Evolutionary conservation across 139 green algal species (phyloP).

Genomic region (Chlorella sp.): DNA sequence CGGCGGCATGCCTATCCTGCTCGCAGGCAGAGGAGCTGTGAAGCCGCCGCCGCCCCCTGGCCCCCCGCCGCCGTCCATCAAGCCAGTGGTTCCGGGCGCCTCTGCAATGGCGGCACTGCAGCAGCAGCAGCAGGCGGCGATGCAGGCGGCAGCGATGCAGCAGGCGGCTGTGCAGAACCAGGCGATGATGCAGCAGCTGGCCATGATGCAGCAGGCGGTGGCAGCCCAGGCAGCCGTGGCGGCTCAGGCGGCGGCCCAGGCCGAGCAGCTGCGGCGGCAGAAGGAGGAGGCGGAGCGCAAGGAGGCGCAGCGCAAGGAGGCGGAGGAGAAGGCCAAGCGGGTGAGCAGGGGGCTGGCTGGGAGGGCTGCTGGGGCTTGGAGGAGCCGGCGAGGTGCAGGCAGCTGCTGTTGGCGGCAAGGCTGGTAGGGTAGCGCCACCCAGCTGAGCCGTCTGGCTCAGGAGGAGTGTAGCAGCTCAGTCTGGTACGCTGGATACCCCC

Average conservation of each 20-base stretch:
- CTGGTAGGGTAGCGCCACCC: background rate
- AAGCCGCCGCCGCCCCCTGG: background rate
- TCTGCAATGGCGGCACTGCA: background rate
- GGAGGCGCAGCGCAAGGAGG: background rate
- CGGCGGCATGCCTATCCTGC: conserved; percentile 1
- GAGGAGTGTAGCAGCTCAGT: no score
- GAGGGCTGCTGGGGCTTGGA: no score
- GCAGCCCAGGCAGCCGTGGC: background rate
- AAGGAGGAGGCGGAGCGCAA: conserved; percentile 16
- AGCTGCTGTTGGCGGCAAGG: background rate
- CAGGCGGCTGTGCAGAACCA: conserved; percentile 17
- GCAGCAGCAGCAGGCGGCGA: background rate
- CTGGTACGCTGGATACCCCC: no score
- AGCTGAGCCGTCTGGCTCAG: background rate
- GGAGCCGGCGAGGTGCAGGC: no score
- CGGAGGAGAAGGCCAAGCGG: conserved; percentile 1
- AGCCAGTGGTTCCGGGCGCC: background rate
- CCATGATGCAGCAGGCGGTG: conserved; percentile 26
- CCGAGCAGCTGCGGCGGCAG: conserved; percentile 5
- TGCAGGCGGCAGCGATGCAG: conserved; percentile 6
- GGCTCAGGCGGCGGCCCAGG: background rate
- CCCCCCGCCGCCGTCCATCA: background rate
- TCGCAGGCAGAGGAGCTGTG: background rate
- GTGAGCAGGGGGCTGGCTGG: background rate
- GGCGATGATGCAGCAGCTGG: conserved; percentile 27